Evolutionary conservation across 2,329 filamentous ascomycete genomes (phyloP), one percentile per base, ranked within the genome.

Genomic region (Fusarium brachygibbosum): DNA sequence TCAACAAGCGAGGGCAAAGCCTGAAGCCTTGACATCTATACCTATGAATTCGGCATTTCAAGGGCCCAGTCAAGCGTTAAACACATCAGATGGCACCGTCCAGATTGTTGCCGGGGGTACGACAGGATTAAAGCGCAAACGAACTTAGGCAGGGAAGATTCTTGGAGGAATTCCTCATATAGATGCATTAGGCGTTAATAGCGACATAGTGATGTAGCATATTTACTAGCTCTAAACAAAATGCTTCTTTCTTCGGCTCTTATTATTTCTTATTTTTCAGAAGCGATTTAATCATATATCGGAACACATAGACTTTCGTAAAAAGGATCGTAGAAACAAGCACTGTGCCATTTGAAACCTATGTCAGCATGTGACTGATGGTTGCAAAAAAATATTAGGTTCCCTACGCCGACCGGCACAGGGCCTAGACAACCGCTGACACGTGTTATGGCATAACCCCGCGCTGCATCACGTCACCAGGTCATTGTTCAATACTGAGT

Each of bases 121-220:
- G 38, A 46, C 19, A 23, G 58, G 51, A 62, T 23, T 23, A 31
- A 62, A 62, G 38, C 58, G 58, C 44, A 62, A 62, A 62, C 45
- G 52, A 35, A 35, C 34, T 35, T 35, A 35, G 34, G 34, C 16
- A 35, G 34, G 17, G 34, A 35, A 35, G 17, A 35, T 35, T 35
- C 34, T 35, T 35, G 34, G 34, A 35, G 34, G 34, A n/a, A 35
- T 35, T 35, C 17, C 34, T 35, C 17, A n/a, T 17, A 35, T 35
- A 35, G 34, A 35, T 17, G 7, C 34, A 35, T 35, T 35, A 35
- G 17, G 34, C 34, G 34, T 35, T 35, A 8, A 35, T 35, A 35
- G 34, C 14, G 34, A 35, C 17, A 35, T 35, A 35, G 16, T 35
- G 34, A 35, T 35, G 34, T 35, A 35, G 34, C 34, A 35, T 35